These are phyloP conservation scores for Musa schizocarpa DNA, from an alignment of 176 grass and related monocot genomes.

Conservation along the genomic window DNA sequence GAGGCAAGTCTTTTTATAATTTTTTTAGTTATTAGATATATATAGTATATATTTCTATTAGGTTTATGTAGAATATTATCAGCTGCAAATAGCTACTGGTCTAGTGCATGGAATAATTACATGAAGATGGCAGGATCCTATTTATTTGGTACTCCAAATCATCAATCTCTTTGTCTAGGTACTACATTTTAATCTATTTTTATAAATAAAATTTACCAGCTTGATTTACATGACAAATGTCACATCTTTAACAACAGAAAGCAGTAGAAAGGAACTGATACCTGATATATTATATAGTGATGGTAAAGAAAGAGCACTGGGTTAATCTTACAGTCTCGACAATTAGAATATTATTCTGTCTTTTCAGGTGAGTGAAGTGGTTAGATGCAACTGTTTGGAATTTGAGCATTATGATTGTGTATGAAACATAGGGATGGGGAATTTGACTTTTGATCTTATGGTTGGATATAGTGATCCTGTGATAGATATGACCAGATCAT, in stretches of 20 bases:
- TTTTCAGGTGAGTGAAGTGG: too few relatives aligned
- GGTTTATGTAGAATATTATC: background rate
- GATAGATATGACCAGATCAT: too few relatives aligned
- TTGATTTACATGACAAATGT: background rate
- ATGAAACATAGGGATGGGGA: too few relatives aligned
- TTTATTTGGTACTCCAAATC: background rate
- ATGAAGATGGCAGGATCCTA: background rate
- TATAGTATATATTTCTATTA: background rate
- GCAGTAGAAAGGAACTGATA: too few relatives aligned
- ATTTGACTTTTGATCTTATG: too few relatives aligned
- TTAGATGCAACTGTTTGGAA: too few relatives aligned
- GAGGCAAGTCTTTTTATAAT: constrained; percentile 31
- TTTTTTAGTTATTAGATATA: background rate
- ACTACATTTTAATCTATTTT: background rate
- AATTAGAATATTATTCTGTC: too few relatives aligned
- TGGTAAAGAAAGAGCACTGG: background rate
- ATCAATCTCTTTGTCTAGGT: background rate
- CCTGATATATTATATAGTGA: too few relatives aligned
- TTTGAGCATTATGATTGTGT: too few relatives aligned
- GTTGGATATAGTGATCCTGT: too few relatives aligned
- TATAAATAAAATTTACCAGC: background rate
- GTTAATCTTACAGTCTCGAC: background rate
- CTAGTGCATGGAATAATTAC: background rate
- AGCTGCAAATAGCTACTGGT: background rate
- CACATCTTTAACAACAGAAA: too few relatives aligned